These are phyloP conservation scores for Dendrothele bispora DNA, from an alignment of 768 basidiomycete genomes.

Conservation along the genomic window DNA sequence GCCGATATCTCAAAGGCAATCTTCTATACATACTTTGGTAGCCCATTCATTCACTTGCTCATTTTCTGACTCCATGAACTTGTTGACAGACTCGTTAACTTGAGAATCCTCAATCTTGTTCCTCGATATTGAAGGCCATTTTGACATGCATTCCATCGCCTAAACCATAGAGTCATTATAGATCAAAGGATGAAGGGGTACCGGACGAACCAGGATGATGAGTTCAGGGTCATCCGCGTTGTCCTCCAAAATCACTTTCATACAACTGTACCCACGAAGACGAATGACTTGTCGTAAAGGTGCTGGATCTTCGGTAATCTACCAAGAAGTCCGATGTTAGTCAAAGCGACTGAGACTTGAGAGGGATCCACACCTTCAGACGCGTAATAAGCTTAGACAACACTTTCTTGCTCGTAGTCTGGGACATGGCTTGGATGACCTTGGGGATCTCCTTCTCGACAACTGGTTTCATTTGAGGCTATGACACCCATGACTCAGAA, in stretches of 20 bases:
- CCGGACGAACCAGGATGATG: constrained; percentile 57
- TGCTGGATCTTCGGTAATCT: constrained; percentile 85
- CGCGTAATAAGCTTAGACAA: constrained; percentile 81
- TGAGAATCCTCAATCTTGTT: constrained; percentile 88
- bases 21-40: constrained; percentile 49
- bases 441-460: constrained; percentile 82
- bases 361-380: constrained; percentile 61
- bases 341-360: neutral
- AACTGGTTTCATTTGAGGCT: constrained; percentile 82
- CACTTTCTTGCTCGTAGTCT: constrained; percentile 82
- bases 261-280: constrained; percentile 88
- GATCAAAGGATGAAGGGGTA: neutral
- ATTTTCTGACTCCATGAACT: constrained; percentile 53
- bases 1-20: neutral
- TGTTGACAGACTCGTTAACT: constrained; percentile 63
- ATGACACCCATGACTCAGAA: constrained; percentile 7
- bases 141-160: constrained; percentile 65
- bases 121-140: constrained; percentile 80
- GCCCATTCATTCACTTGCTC: constrained; percentile 58
- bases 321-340: constrained; percentile 2
- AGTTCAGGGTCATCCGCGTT: constrained; percentile 69
- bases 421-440: constrained; percentile 87
- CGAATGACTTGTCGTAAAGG: constrained; percentile 86
- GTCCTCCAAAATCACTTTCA: constrained; percentile 87
- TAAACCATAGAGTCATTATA: constrained; percentile 24